Evolutionary conservation across 352 stramenopile genomes (phyloP).

Genomic region (Saprolegnia parasitica): DNA sequence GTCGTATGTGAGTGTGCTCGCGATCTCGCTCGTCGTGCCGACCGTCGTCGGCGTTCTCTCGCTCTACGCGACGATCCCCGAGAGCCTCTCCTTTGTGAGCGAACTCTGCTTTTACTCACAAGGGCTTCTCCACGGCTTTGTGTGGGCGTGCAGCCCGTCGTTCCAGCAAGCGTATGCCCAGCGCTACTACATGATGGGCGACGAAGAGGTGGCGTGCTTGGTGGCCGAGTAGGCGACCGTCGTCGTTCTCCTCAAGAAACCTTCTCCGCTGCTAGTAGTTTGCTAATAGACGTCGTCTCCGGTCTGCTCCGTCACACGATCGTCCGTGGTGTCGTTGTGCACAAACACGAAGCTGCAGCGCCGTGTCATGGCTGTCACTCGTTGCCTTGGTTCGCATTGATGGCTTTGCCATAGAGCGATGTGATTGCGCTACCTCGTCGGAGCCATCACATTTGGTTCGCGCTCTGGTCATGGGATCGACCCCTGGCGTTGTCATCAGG

Average conservation of each 20-base stretch:
- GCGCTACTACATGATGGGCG: constrained; percentile 24
- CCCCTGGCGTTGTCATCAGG: no score
- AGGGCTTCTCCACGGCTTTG: constrained; percentile 49
- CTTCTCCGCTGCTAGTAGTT: no score
- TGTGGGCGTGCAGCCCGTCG: constrained; percentile 44
- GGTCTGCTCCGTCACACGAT: no score
- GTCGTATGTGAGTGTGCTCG: constrained; percentile 39
- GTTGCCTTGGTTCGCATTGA: no score
- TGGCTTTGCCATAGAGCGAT: no score
- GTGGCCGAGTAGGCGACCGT: constrained; percentile 12
- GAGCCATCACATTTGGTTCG: no score
- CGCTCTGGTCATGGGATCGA: no score
- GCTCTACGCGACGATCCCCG: constrained; percentile 38
- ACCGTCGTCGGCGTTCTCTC: constrained; percentile 36
- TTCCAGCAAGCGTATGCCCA: constrained; percentile 29
- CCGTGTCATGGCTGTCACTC: no score
- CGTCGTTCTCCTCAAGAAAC: background rate
- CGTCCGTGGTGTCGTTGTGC: no score
- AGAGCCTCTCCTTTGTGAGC: constrained; percentile 29
- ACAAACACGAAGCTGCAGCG: no score
- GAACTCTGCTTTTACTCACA: constrained; percentile 65
- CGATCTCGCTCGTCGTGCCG: constrained; percentile 41
- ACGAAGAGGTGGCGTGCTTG: constrained; percentile 28
- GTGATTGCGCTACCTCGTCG: no score
- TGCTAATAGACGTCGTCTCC: no score